Conservation (phyloP, 441 rosid genomes). For the Codiaeum variegatum region DNA sequence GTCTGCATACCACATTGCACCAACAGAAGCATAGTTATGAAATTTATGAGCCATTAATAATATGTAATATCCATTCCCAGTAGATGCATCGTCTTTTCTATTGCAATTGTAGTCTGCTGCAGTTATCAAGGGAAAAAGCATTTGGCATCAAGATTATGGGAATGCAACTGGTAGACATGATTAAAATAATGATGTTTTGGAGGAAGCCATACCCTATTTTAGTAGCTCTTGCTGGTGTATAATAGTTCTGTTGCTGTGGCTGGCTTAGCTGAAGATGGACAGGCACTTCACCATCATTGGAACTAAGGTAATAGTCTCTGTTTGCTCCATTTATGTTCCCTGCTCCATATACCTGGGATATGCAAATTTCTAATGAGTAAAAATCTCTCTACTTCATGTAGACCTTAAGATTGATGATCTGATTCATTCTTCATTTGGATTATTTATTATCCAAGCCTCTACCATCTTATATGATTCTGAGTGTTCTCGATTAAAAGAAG, state of each 20-base stretch:
- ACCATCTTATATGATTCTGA: slow-evolving; percentile 49
- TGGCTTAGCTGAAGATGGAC: slow-evolving; percentile 89
- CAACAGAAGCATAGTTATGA: slow-evolving; percentile 34
- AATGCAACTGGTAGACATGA: slow-evolving; percentile 7
- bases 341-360: slow-evolving; percentile 63
- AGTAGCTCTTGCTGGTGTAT: slow-evolving; percentile 45
- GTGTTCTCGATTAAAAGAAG: slow-evolving; percentile 58
- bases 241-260: slow-evolving; percentile 56
- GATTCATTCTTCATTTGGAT: slow-evolving; percentile 15
- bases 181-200: slow-evolving; percentile 10
- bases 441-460: slow-evolving; percentile 20
- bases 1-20: slow-evolving; percentile 35
- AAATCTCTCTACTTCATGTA: slow-evolving; percentile 18
- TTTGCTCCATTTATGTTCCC: slow-evolving; percentile 48
- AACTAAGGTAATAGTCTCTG: slow-evolving; percentile 36
- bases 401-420: slow-evolving; percentile 13
- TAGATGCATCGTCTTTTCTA: slow-evolving; percentile 34
- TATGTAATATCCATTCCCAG: slow-evolving; percentile 23
- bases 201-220: slow-evolving; percentile 48
- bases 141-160: slow-evolving; percentile 24
- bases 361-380: slow-evolving; percentile 23
- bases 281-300: slow-evolving; percentile 52
- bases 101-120: slow-evolving; percentile 64
- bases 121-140: slow-evolving; percentile 24
- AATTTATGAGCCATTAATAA: slow-evolving; percentile 20